Conservation (phyloP, 2,329 filamentous ascomycete species). For the Aspergillus aculeatinus region DNA sequence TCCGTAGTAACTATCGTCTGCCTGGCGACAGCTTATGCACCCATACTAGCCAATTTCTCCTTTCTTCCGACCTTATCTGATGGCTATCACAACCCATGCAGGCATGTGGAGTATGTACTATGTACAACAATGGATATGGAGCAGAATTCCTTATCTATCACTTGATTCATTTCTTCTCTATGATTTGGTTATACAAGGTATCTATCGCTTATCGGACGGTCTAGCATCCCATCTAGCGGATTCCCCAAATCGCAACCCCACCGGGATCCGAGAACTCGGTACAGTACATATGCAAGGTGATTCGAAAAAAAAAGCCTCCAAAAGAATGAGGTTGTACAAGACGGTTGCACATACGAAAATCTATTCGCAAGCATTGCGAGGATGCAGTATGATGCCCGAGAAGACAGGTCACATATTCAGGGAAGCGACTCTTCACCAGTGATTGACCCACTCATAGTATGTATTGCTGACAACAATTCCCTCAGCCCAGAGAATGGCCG, state of each 20-base stretch:
- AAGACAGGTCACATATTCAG: neutral
- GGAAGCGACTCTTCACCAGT: neutral
- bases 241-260: neutral
- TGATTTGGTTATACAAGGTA: neutral
- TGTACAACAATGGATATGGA: neutral
- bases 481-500: neutral
- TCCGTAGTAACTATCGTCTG: too few species aligned
- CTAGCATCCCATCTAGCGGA: neutral
- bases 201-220: neutral
- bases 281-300: neutral
- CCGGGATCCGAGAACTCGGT: neutral
- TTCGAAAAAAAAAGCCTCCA: neutral
- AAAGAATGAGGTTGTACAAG: neutral
- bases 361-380: too few species aligned
- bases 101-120: neutral
- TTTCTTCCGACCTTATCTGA: neutral
- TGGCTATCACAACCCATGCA: neutral
- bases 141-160: neutral
- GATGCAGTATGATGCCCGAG: neutral
- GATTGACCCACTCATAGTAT: neutral
- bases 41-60: neutral
- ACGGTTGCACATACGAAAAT: neutral
- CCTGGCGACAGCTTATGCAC: too few species aligned
- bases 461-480: neutral
- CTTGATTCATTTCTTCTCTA: too few species aligned